Base-by-base conservation (phyloP, 2,329 filamentous ascomycete genomes). In the Ciborinia camelliae region DNA sequence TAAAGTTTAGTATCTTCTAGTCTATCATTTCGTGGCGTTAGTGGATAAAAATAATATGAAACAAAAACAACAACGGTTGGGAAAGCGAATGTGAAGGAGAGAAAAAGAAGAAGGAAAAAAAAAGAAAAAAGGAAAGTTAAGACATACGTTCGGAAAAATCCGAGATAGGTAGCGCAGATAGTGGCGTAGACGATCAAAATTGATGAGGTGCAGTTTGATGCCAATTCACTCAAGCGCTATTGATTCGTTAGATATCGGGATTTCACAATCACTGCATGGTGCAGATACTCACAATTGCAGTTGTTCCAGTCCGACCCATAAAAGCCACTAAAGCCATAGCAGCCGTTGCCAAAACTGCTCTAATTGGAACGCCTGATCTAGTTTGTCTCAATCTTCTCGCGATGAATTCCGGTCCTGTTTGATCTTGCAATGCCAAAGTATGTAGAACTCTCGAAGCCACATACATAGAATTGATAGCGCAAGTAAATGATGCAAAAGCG, bases 81-180 rank as follows among this genome's bases (percentile, higher is more conserved):
- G n/a, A n/a, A n/a, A n/a, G n/a, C n/a, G n/a, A n/a, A n/a, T n/a
- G n/a, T n/a, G n/a, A n/a, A n/a, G n/a, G n/a, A n/a, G n/a, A n/a
- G n/a, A n/a, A n/a, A n/a, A n/a, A n/a, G n/a, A n/a, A n/a, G n/a
- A n/a, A n/a, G n/a, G n/a, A 5, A 12, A 53, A 37, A 53, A 23
- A 5, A 30, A 30, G 43, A 50, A 50, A 12, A 23, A 63, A 35
- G 10, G 3, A 2, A 35, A 47, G 4, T 12, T 20, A 26, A 47
- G 20, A 62, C 69, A 53, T 69, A 79, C 77, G 74, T 76, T 62
- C 73, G 73, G 69, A 74, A 78, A 67, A 78, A 78, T 35, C 66
- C 74, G 45, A 79, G 71, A 70, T 79, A 79, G 0, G 78, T 77
- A 28, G 74, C 77, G 61, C 77, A 79, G 20, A 79, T 77, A 18